These are phyloP conservation scores for Heliocybe sulcata DNA, from an alignment of 1,284 basidiomycete species.

Conservation along the genomic window DNA sequence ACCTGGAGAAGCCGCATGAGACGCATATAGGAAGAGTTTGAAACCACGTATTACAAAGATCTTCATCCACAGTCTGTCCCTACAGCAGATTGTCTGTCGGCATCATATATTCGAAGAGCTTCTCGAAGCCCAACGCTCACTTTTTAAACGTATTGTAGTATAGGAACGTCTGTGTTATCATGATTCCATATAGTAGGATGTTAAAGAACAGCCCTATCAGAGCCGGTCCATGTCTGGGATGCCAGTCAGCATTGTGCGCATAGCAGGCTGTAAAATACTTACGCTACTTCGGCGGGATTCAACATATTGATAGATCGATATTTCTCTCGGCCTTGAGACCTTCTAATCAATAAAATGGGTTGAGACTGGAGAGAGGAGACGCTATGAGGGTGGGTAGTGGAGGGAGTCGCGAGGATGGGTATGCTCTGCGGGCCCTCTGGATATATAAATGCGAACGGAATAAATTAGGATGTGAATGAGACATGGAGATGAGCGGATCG, in stretches of 20 bases:
- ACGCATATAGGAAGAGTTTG: too few species aligned
- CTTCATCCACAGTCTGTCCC: constrained; percentile 16
- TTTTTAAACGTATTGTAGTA: constrained; percentile 25
- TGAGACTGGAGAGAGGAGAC: neutral
- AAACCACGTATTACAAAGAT: constrained; percentile 12
- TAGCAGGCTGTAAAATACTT: neutral
- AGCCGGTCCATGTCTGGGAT: neutral
- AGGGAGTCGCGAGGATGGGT: too few species aligned
- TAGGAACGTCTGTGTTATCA: constrained; percentile 29
- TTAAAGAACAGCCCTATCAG: constrained; percentile 15
- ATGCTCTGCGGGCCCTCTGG: too few species aligned
- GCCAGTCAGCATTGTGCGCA: neutral
- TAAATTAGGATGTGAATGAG: too few species aligned
- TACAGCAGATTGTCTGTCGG: constrained; percentile 3
- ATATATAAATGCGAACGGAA: too few species aligned
- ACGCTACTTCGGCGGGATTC: constrained; percentile 2
- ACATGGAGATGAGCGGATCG: too few species aligned
- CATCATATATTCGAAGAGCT: neutral
- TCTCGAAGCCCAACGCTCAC: constrained; percentile 11
- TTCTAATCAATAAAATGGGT: neutral
- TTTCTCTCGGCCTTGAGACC: neutral
- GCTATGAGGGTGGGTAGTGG: neutral
- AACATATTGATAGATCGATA: neutral
- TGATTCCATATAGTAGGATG: constrained; percentile 28
- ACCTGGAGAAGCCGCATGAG: constrained; percentile 16